Percentiles rank a stretch among this genome's conserved stretches.
Evolutionary conservation across 208 protist species (phyloP).

Genomic region (Leishmania major): DNA sequence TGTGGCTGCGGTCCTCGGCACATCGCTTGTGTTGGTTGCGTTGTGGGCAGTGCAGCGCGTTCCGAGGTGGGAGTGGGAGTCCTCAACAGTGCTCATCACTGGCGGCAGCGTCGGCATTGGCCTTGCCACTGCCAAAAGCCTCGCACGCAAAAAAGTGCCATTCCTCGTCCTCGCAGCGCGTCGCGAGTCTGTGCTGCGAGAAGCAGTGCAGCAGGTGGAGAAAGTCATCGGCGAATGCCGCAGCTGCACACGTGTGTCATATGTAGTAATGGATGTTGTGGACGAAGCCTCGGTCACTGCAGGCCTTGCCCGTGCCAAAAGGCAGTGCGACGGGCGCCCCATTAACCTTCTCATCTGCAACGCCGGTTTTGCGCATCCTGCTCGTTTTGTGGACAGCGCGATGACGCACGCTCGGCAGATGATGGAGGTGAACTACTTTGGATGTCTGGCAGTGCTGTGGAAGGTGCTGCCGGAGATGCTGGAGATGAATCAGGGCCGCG

Average conservation of each 20-base stretch:
- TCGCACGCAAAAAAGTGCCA: constrained; percentile 47
- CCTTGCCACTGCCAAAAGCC: constrained; percentile 61
- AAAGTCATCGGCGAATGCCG: constrained; percentile 11
- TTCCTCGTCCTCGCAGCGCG: constrained; percentile 79
- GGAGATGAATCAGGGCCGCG: constrained; percentile 41
- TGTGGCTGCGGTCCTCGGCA: constrained; percentile 22
- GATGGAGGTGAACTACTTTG: constrained; percentile 93
- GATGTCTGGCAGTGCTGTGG: constrained; percentile 68
- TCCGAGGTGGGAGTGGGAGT: constrained; percentile 49
- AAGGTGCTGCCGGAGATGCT: constrained; percentile 83
- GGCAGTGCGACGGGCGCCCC: constrained; percentile 34
- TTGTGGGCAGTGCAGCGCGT: constrained; percentile 62
- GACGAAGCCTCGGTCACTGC: constrained; percentile 66
- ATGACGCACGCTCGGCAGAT: constrained; percentile 56
- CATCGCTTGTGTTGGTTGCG: constrained; percentile 29
- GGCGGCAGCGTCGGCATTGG: constrained; percentile 90
- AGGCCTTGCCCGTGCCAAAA: constrained; percentile 19
- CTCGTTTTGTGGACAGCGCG: constrained; percentile 78
- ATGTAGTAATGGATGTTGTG: constrained; percentile 81
- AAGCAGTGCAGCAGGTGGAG: constrained; percentile 54
- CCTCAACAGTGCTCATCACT: constrained; percentile 77
- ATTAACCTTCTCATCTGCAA: constrained; percentile 85
- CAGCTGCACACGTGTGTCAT: constrained; percentile 56
- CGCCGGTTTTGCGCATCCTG: constrained; percentile 81
- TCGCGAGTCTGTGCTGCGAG: constrained; percentile 54